Evolutionary conservation across 1,284 basidiomycete genomes (phyloP).

Genomic region (Ceratobasidium sp.): DNA sequence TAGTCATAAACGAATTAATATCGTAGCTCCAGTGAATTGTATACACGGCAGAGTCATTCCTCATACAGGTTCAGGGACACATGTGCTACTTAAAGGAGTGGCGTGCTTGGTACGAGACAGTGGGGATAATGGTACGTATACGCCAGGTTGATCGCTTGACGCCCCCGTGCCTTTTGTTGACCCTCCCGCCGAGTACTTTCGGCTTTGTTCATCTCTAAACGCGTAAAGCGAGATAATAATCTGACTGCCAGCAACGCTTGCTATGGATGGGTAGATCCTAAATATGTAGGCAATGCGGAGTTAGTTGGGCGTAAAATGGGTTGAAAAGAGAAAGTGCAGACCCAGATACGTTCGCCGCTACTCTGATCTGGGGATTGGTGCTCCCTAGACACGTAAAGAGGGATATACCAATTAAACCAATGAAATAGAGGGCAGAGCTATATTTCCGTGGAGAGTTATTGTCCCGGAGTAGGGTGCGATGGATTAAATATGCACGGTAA

Average conservation of each 20-base stretch:
- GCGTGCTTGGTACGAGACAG: background rate
- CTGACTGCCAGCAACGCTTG: conserved; percentile 29
- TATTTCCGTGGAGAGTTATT: background rate
- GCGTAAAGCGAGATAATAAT: conserved; percentile 30
- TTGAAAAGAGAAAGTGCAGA: too few species aligned
- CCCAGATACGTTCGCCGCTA: too few species aligned
- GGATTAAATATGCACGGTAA: background rate
- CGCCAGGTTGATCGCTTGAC: background rate
- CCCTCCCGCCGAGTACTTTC: too few species aligned
- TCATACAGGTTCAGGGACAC: background rate
- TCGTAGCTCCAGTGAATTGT: too few species aligned
- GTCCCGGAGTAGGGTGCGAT: too few species aligned
- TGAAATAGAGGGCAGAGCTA: background rate
- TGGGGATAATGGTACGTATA: background rate
- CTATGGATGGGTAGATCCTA: conserved; percentile 2
- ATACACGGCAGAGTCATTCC: too few species aligned
- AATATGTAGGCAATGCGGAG: background rate
- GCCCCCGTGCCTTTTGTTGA: background rate
- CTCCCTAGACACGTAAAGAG: too few species aligned
- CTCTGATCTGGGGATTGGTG: too few species aligned
- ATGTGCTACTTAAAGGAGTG: background rate
- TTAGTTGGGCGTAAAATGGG: background rate
- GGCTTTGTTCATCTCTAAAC: conserved; percentile 6
- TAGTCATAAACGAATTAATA: too few species aligned
- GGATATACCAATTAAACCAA: background rate